Base-by-base conservation (phyloP, 768 basidiomycete genomes). In the Mycena maculata region DNA sequence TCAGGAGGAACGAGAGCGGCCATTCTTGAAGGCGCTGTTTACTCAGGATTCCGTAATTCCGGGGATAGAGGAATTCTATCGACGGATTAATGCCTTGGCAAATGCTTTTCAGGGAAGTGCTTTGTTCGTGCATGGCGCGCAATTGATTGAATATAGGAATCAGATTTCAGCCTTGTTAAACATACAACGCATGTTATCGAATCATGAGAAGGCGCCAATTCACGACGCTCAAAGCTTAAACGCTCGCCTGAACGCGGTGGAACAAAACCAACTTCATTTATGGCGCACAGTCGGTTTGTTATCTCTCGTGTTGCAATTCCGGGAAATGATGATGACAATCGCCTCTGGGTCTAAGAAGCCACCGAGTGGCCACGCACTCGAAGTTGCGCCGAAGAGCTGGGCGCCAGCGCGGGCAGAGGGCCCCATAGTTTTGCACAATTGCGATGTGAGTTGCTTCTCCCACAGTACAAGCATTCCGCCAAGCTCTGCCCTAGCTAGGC, bases 151-250 rank as follows among this genome's bases (percentile, higher is more conserved):
- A 16, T 4, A 11, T n/a, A 22, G 7, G 4, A 33, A 15, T n/a
- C n/a, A 62, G 60, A 62, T 62, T 25, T 53, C 60, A 1, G 39
- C 60, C 13, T 30, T 62, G 8, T 25, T 62, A 11, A 62, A 54
- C 11, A 54, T 62, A 9, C 38, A 62, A 30, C 60, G 41, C 27
- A 48, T 59, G 58, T 20, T 59, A 4, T 47, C 45, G 16, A 38
- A 59, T 15, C 28, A 47, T 18, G 33, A 25, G 5, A 7, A 8
- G 20, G 45, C 44, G 6, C 58, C 28, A 2, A 8, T 20, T 3
- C 41, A 31, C 22, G 48, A 61, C 20, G 7, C 4, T 9, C 33
- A 61, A 42, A 42, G 27, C 31, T 38, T 52, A 3, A 27, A 39
- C 16, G 10, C 47, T 12, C 49, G 36, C 5, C 33, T 39, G 25